Evolutionary conservation across 169 alveolate genomes (phyloP).

Genomic region (Babesia sp.): DNA sequence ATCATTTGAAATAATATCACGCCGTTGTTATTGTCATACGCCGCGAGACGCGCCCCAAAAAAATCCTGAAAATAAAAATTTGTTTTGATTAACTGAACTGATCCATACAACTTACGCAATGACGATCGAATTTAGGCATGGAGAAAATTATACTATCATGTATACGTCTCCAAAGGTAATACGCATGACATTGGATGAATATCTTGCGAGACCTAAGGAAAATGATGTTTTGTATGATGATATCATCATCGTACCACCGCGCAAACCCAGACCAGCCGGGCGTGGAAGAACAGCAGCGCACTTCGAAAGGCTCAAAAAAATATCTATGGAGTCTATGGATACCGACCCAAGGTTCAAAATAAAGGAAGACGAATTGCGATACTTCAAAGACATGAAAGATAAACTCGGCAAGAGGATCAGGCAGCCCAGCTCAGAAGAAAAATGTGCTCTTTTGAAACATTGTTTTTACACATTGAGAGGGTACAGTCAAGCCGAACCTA

Average conservation of each 20-base stretch:
- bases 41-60: no score
- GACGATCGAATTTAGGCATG: neutral
- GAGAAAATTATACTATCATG: neutral
- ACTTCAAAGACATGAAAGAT: slow-evolving; percentile 40
- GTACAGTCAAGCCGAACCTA: neutral
- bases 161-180: neutral
- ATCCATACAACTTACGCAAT: neutral
- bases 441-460: slow-evolving; percentile 4
- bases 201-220: slow-evolving; percentile 43
- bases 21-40: no score
- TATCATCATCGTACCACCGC: slow-evolving; percentile 22
- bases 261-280: neutral
- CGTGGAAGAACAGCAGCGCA: slow-evolving; percentile 25
- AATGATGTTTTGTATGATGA: slow-evolving; percentile 46
- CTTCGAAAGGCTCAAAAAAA: slow-evolving; percentile 40
- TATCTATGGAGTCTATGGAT: slow-evolving; percentile 29
- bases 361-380: slow-evolving; percentile 28
- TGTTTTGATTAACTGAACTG: neutral
- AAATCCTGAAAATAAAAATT: no score
- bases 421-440: slow-evolving; percentile 4
- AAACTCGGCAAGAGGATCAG: neutral
- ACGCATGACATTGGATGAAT: slow-evolving; percentile 50
- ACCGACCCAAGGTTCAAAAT: slow-evolving; percentile 33
- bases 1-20: no score
- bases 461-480: neutral